These are phyloP conservation scores for Geoglossum cookeanum DNA, from an alignment of 2,329 filamentous ascomycete genomes.

Conservation along the genomic window DNA sequence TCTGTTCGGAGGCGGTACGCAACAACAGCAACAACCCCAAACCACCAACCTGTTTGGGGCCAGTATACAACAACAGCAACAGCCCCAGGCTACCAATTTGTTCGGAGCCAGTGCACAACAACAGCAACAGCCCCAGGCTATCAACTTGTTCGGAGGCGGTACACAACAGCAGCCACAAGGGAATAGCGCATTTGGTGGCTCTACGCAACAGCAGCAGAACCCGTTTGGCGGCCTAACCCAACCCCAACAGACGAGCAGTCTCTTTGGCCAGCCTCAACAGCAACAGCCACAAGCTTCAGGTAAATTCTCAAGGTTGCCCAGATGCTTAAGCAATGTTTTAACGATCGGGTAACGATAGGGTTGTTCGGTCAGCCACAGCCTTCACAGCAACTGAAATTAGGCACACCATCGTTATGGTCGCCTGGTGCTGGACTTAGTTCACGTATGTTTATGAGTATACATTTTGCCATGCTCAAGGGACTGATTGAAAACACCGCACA, in stretches of 20 bases:
- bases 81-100: constrained; percentile 9
- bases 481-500: constrained; percentile 12
- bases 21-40: constrained; percentile 13
- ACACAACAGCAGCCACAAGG: constrained; percentile 6
- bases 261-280: constrained; percentile 3
- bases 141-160: constrained; percentile 9
- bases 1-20: constrained; percentile 8
- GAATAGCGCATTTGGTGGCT: constrained; percentile 2
- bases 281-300: constrained; percentile 5
- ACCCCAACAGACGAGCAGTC: constrained; percentile 7
- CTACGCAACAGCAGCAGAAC: constrained; percentile 7
- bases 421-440: constrained; percentile 5
- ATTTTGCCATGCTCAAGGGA: background rate
- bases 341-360: background rate
- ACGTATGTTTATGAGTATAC: constrained; percentile 2
- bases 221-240: constrained; percentile 8
- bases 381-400: constrained; percentile 11
- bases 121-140: constrained; percentile 8
- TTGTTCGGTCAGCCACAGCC: constrained; percentile 17
- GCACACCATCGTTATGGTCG: constrained; percentile 6
- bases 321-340: constrained; percentile 1
- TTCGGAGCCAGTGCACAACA: constrained; percentile 5
- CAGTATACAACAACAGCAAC: constrained; percentile 7
- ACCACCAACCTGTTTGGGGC: constrained; percentile 15
- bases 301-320: background rate